Evolutionary conservation across 805 yeast genomes (phyloP).

Genomic region (baker's yeast (Saccharomyces cerevisiae)): DNA sequence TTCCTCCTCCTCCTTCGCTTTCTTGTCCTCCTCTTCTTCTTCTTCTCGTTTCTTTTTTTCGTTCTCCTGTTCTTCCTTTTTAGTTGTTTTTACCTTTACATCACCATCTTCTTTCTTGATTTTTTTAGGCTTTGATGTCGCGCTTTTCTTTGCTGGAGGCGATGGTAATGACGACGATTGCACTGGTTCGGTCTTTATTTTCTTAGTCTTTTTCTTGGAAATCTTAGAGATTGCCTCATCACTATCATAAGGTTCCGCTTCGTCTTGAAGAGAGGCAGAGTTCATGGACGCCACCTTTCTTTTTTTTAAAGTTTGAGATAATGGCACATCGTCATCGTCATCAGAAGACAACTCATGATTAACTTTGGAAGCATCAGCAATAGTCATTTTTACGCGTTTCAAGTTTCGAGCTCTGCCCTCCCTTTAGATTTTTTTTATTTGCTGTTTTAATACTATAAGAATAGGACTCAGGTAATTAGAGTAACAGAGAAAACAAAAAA

Average conservation of each 20-base stretch:
- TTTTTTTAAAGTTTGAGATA: slow-evolving; percentile 9
- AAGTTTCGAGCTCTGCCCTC: background rate
- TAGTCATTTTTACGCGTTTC: background rate
- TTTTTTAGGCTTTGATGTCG: slow-evolving; percentile 36
- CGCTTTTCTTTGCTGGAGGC: slow-evolving; percentile 17
- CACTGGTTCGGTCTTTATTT: slow-evolving; percentile 10
- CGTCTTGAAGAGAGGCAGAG: slow-evolving; percentile 9
- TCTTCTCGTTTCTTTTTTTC: slow-evolving; percentile 8
- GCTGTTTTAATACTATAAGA: background rate
- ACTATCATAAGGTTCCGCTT: slow-evolving; percentile 18
- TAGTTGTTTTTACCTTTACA: slow-evolving; percentile 1
- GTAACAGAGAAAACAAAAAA: background rate
- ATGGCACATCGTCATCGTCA: slow-evolving; percentile 14
- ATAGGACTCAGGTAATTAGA: background rate
- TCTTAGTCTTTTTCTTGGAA: slow-evolving; percentile 9
- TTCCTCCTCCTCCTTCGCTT: slow-evolving; percentile 46
- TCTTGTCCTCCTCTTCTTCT: slow-evolving; percentile 19
- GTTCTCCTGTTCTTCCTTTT: slow-evolving; percentile 2
- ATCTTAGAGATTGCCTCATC: slow-evolving; percentile 18
- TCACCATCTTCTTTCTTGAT: slow-evolving; percentile 8
- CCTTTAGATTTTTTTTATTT: background rate
- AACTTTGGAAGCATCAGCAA: background rate
- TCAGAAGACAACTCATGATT: background rate
- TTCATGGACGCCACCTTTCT: slow-evolving; percentile 2
- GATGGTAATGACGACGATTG: slow-evolving; percentile 4